Evolutionary conservation across 306 rosid species (phyloP).

Genomic region (Clitoria ternatea): DNA sequence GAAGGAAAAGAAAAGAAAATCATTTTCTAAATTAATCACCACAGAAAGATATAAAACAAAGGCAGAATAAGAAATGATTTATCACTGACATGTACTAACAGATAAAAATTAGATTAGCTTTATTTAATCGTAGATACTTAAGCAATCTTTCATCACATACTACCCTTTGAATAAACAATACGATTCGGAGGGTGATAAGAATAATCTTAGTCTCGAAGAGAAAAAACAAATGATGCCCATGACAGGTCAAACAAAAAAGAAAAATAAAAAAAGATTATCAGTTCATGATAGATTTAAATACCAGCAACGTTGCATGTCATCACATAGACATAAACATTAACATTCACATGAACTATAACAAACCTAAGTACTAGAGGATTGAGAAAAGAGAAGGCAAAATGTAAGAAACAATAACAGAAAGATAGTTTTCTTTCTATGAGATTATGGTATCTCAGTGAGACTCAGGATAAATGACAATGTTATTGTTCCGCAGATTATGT

Average conservation of each 20-base stretch:
- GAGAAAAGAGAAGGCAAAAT: not conserved
- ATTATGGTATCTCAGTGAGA: not conserved
- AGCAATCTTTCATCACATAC: not conserved
- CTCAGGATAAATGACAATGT: not conserved
- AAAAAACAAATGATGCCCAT: not conserved
- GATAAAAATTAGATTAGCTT: not conserved
- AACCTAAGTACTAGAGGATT: not conserved
- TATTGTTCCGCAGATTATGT: not conserved
- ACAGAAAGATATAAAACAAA: not conserved
- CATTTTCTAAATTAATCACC: not conserved
- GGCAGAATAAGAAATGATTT: not conserved
- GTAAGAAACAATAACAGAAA: not conserved
- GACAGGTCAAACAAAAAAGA: not conserved
- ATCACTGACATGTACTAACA: not conserved
- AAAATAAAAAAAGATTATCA: not conserved
- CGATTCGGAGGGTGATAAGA: not conserved
- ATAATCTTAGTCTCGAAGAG: not conserved
- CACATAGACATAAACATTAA: not conserved
- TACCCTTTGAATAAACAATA: not conserved
- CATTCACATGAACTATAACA: not conserved
- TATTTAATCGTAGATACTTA: not conserved
- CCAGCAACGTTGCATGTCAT: not conserved
- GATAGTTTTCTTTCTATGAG: not conserved
- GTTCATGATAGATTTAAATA: not conserved
- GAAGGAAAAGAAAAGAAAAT: not conserved